These are phyloP conservation scores for Clavispora asparagi DNA, from an alignment of 805 yeast genomes.

Conservation along the genomic window DNA sequence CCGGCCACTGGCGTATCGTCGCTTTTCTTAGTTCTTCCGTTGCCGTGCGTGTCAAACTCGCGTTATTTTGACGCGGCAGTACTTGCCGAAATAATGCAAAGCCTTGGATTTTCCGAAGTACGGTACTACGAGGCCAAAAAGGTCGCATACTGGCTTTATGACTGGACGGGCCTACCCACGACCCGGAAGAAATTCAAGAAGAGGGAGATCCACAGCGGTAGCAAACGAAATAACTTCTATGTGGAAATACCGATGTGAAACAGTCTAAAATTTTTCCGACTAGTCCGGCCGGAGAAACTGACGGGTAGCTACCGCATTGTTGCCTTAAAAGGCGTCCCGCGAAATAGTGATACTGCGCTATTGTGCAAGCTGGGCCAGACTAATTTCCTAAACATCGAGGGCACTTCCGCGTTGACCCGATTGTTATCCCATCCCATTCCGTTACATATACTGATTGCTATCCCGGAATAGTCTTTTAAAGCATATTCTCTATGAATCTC, in stretches of 20 bases:
- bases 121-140: conserved; percentile 59
- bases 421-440: background rate
- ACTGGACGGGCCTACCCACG: conserved; percentile 29
- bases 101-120: conserved; percentile 54
- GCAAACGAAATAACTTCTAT: conserved; percentile 66
- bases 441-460: too few relatives aligned
- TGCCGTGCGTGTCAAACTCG: conserved; percentile 81
- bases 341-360: background rate
- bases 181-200: conserved; percentile 24
- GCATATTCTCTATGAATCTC: background rate
- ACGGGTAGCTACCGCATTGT: background rate
- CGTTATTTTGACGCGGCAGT: conserved; percentile 57
- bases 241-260: conserved; percentile 20
- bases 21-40: conserved; percentile 78
- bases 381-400: background rate
- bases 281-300: background rate
- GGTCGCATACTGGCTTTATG: conserved; percentile 66
- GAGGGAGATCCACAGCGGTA: conserved; percentile 51
- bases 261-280: background rate
- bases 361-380: background rate
- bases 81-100: conserved; percentile 42
- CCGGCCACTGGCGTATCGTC: conserved; percentile 17
- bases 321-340: background rate
- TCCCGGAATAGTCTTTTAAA: background rate
- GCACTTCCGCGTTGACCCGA: background rate